These are phyloP conservation scores for Phytophthora colocasiae DNA, from an alignment of 352 stramenopile genomes.

Conservation along the genomic window DNA sequence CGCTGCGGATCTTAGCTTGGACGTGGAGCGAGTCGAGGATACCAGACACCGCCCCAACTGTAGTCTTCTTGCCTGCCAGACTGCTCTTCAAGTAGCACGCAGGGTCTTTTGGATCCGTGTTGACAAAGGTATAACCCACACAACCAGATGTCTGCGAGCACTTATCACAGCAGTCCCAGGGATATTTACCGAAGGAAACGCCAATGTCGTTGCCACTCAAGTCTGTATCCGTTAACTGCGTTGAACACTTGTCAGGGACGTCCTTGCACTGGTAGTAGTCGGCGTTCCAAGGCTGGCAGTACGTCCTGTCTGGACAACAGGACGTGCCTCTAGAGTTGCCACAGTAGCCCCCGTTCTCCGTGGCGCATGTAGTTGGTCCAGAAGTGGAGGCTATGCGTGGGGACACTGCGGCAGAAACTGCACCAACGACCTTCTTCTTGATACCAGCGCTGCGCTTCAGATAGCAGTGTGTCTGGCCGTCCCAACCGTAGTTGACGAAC, in stretches of 20 bases:
- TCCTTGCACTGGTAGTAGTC: constrained; percentile 38
- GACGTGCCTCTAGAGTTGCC: neutral
- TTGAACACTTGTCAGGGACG: constrained; percentile 23
- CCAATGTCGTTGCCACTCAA: constrained; percentile 31
- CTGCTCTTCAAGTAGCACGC: constrained; percentile 25
- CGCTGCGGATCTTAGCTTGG: constrained; percentile 9
- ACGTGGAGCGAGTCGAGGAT: constrained; percentile 6
- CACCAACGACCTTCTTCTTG: constrained; percentile 22
- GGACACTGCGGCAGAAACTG: neutral
- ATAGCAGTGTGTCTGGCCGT: constrained; percentile 34
- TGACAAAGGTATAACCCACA: constrained; percentile 33
- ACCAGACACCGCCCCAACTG: constrained; percentile 11
- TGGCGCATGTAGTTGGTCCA: too few relatives aligned
- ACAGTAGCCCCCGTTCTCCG: too few relatives aligned
- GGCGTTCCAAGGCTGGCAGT: constrained; percentile 36
- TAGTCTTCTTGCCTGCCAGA: constrained; percentile 14
- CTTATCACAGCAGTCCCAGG: neutral
- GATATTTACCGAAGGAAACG: too few relatives aligned
- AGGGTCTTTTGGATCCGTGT: constrained; percentile 15
- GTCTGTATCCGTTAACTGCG: constrained; percentile 42
- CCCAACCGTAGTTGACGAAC: constrained; percentile 46
- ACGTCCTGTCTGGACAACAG: constrained; percentile 31
- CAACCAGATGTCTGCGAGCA: constrained; percentile 17
- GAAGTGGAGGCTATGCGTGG: too few relatives aligned
- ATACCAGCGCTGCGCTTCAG: constrained; percentile 27